A percentile compares a stretch with the other conserved stretches of the same genome.
Conservation (phyloP, 805 yeast species). For the Candida parachauliodes region DNA sequence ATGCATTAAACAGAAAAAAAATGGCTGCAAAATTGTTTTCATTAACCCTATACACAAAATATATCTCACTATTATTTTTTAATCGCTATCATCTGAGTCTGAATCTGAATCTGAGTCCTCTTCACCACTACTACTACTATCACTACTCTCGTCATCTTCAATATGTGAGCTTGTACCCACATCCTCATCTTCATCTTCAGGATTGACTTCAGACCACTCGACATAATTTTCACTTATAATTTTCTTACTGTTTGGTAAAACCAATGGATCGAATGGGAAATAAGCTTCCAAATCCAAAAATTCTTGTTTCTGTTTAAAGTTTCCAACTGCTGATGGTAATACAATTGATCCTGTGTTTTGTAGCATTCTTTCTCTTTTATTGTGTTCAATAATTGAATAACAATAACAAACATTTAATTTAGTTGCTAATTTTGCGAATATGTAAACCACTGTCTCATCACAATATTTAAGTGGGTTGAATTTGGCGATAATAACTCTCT, state of each 20-base stretch:
- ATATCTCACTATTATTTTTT: too few relatives aligned
- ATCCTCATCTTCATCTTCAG: conserved; percentile 57
- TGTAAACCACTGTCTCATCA: conserved; percentile 87
- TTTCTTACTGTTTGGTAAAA: conserved; percentile 57
- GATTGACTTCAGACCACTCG: conserved; percentile 65
- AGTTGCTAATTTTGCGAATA: conserved; percentile 91
- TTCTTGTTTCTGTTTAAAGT: conserved; percentile 66
- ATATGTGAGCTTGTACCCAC: conserved; percentile 26
- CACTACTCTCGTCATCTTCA: conserved; percentile 25
- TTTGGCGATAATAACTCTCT: conserved; percentile 75
- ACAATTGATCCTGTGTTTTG: conserved; percentile 31
- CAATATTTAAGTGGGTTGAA: conserved; percentile 93
- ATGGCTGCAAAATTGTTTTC: conserved; percentile 1
- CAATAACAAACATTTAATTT: conserved; percentile 89
- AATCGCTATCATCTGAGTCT: too few relatives aligned
- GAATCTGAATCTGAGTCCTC: conserved; percentile 7
- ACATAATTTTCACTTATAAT: conserved; percentile 53
- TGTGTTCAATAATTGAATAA: conserved; percentile 87
- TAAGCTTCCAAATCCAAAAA: conserved; percentile 89
- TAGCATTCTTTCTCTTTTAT: conserved; percentile 65
- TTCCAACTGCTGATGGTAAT: conserved; percentile 30
- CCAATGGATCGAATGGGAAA: conserved; percentile 93
- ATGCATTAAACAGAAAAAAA: not conserved
- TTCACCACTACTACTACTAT: conserved; percentile 19
- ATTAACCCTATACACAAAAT: too few relatives aligned